Conservation (phyloP, 495 filamentous ascomycete genomes). For the Emericellopsis terricola region DNA sequence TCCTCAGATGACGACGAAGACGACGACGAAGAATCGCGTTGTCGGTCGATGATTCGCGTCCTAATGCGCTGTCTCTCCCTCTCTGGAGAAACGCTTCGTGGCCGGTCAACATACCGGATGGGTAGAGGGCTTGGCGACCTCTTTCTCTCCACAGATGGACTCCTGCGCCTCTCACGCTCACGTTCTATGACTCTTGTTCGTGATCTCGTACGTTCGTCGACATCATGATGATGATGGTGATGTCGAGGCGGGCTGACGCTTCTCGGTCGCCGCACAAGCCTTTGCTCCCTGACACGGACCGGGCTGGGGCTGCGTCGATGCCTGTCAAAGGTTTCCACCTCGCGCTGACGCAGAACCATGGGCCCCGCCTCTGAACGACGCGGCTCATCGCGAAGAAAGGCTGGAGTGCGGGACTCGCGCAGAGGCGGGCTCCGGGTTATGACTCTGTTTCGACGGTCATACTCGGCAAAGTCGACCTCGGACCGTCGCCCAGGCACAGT, state of each 20-base stretch:
- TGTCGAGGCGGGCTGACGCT: slow-evolving; percentile 14
- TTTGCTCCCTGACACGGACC: slow-evolving; percentile 14
- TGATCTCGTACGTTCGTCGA: slow-evolving; percentile 9
- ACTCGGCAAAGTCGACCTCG: not conserved
- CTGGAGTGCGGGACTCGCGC: not conserved
- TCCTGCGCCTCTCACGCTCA: slow-evolving; percentile 12
- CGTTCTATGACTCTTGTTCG: slow-evolving; percentile 7
- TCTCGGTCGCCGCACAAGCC: slow-evolving; percentile 12
- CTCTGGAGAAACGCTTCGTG: too few relatives aligned
- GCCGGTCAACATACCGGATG: slow-evolving; percentile 1
- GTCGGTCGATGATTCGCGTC: slow-evolving; percentile 22
- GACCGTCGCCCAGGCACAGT: not conserved
- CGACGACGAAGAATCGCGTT: slow-evolving; percentile 24
- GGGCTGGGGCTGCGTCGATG: slow-evolving; percentile 25
- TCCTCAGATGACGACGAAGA: slow-evolving; percentile 31
- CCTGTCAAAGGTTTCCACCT: slow-evolving; percentile 24
- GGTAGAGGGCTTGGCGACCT: slow-evolving; percentile 7
- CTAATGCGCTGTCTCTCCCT: slow-evolving; percentile 10
- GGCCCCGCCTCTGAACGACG: slow-evolving; percentile 15
- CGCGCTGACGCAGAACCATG: slow-evolving; percentile 24
- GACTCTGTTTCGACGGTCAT: not conserved
- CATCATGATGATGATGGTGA: slow-evolving; percentile 10
- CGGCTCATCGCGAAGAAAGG: slow-evolving; percentile 4
- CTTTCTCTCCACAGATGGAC: slow-evolving; percentile 5
- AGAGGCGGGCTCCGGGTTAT: not conserved